Evolutionary conservation across 495 filamentous ascomycete genomes (phyloP), one percentile per base, ranked within the genome.

Genomic region (Chlorociboria aeruginascens): DNA sequence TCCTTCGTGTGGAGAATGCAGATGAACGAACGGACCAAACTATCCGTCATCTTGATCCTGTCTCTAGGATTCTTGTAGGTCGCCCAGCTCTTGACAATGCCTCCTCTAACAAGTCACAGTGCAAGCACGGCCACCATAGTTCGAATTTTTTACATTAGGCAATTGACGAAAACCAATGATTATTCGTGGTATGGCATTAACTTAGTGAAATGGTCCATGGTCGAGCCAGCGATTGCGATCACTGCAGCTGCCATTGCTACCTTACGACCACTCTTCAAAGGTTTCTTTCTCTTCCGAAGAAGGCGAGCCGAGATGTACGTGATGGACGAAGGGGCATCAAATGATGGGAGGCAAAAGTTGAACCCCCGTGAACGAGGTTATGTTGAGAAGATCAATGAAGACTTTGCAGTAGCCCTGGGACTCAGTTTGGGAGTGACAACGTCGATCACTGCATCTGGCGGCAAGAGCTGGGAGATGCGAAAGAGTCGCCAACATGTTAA

Each of bases 1-100:
- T 58, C 62, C 35, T 62, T 69, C 31, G 51, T 71, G 8, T 67
- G 66, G 65, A 44, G 61, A 45, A 56, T 68, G 33, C 54, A 63
- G 20, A 63, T 69, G 39, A 60, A 58, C 40, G 47, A 40, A 25
- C 42, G 55, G 8, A 63, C 56, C 1, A 68, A 65, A 46, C 14
- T 55, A 7, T 50, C 57, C 6, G 53, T 68, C n/a, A 56, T 55
- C 14, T 39, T 46, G 7, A 58, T 68, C 17, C 54, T 68, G 0
- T 46, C 58, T 13, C 51, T 65, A 20, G 65, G 62, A n/a, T 56
- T 53, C 33, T 46, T 62, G 55, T 58, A 52, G 36, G 52, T 46
- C 28, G n/a, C 7, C 11, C 39, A 9, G 29, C 20, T 14, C 20
- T 1, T 7, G 37, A 30, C n/a, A 32, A 0, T n/a, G n/a, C 35